These are phyloP conservation scores for Picea glauca DNA, from an alignment of 75 land plant genomes.

Conservation along the genomic window DNA sequence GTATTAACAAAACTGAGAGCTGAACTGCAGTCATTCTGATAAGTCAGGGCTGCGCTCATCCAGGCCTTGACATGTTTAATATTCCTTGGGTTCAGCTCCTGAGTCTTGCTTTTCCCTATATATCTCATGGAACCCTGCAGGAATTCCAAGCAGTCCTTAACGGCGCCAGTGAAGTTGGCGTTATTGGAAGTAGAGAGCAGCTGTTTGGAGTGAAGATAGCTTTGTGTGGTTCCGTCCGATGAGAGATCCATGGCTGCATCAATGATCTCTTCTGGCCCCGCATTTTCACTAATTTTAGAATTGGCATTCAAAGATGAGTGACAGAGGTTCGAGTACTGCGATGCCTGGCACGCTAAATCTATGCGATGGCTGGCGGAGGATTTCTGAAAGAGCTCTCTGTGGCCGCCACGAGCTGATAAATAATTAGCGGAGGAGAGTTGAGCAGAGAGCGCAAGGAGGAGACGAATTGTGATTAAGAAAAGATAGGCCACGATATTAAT, in stretches of 20 bases:
- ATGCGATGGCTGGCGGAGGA: neutral
- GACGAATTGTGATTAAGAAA: too few species aligned
- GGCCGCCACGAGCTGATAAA: too few species aligned
- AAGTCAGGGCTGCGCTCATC: conserved; percentile 53
- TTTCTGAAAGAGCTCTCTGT: too few species aligned
- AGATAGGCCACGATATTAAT: too few species aligned
- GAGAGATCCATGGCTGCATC: conserved; percentile 1
- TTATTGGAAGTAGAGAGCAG: neutral
- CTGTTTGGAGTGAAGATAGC: neutral
- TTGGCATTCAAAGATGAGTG: neutral
- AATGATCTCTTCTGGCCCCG: conserved; percentile 3
- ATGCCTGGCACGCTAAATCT: conserved; percentile 10
- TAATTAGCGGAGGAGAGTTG: too few species aligned
- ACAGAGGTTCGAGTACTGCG: neutral
- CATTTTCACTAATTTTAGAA: neutral
- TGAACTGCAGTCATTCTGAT: conserved; percentile 52
- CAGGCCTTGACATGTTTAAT: conserved; percentile 44
- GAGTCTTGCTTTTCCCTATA: conserved; percentile 1
- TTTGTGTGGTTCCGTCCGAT: neutral
- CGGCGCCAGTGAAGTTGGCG: conserved; percentile 26
- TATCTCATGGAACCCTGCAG: conserved; percentile 22
- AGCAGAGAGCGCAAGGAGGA: too few species aligned
- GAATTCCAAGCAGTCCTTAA: conserved; percentile 34
- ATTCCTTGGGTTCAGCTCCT: neutral
- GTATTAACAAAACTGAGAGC: conserved; percentile 40